Conservation (phyloP, 108 stramenopile genomes). For the Schizochytrium sp. region DNA sequence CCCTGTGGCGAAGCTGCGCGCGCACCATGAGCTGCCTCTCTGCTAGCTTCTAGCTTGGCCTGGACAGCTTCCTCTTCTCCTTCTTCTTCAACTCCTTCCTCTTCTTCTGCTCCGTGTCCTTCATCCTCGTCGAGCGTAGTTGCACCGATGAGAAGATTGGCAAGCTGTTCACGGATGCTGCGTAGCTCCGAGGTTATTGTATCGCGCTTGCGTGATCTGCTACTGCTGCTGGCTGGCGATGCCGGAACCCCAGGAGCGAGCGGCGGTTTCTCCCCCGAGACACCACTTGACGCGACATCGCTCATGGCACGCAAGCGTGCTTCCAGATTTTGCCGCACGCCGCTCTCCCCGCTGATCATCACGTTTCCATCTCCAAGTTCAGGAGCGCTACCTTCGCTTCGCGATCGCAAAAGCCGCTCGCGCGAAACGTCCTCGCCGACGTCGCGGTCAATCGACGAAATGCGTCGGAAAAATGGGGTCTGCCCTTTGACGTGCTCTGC, state of each 20-base stretch:
- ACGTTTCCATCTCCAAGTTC: neutral
- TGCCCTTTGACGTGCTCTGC: neutral
- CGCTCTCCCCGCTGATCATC: neutral
- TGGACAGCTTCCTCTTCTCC: neutral
- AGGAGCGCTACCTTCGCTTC: neutral
- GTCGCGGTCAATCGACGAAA: neutral
- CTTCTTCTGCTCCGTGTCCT: neutral
- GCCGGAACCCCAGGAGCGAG: neutral
- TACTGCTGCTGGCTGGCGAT: neutral
- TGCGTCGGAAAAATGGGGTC: neutral
- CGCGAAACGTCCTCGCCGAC: neutral
- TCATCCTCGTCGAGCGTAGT: neutral
- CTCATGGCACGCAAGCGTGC: neutral
- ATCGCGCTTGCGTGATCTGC: neutral
- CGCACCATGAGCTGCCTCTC: neutral
- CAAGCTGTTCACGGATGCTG: neutral
- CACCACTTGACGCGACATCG: neutral
- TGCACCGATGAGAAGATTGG: neutral
- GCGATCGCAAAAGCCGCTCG: neutral
- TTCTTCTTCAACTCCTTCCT: neutral
- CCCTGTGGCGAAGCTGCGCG: neutral
- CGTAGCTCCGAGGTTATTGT: neutral
- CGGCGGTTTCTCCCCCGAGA: neutral
- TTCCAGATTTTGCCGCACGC: neutral
- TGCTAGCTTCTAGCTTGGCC: neutral